Evolutionary conservation across 768 basidiomycete species (phyloP), one percentile per base, ranked within the genome.

Genomic region (Lepiota venenata): DNA sequence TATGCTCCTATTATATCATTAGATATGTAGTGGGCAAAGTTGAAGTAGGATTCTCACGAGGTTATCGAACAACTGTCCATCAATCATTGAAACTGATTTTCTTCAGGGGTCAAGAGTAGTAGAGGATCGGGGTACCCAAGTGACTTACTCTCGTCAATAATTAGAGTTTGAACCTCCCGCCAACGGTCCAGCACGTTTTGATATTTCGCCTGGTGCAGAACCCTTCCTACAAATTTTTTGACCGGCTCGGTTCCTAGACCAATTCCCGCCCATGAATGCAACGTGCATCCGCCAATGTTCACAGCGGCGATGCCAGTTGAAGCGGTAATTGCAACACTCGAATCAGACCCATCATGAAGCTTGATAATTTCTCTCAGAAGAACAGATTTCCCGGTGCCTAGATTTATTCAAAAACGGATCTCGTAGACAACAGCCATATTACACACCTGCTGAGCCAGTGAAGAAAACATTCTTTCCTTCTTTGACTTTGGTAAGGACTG

Each of bases 231-330:
- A 9, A 88, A 70, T 16, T 72, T 71, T 36, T 81, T 73, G 5
- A 74, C 75, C 12, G 70, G 54, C 41, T 87, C 85, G 25, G 79
- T 70, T 4, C 88, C 93, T 10, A 94, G 71, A 0, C 88, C 87
- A 47, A 92, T 84, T 0, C 92, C 91, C 1, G 87, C 88, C 86
- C 82, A 88, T 3, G 86, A 87, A 63, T 94, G 92, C 12, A 95
- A 67, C 0, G 92, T 94, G 18, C 74, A 74, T 2, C 92, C 92
- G 4, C 87, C 87, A 50, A 95, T 91, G 60, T 91, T 91, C 44
- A 90, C 78, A 1, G 90, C 81, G 3, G 92, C 92, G 35, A 88
- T 88, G 0, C 87, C 87, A 1, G 86, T 88, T 8, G 85, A 85
- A 3, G 91, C 92, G 0, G 91, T 93, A 50, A 93, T 82, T 6